Evolutionary conservation across 352 stramenopile genomes (phyloP), one percentile per base, ranked within the genome.

Genomic region (Nothophytophthora sp.): DNA sequence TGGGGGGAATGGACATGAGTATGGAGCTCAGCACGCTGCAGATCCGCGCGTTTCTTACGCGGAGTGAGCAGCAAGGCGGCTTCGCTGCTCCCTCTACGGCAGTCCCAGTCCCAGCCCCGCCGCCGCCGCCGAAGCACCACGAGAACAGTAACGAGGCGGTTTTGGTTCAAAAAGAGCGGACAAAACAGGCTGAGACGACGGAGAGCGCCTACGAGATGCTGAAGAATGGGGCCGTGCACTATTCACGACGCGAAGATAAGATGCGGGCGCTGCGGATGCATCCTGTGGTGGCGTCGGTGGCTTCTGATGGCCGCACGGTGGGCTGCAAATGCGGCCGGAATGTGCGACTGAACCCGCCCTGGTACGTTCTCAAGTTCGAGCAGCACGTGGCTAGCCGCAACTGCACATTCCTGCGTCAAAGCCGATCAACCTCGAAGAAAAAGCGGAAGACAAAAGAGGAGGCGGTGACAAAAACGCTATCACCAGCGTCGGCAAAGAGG

Each of bases 361-460:
- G 83, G 83, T 93, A 93, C 49, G 89, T 93, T 41, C 63, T 89
- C 37, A 93, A 93, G 57, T 93, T 83, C 29, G 83, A 93, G 59
- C 83, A 93, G 66, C 83, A 93, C 44, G 63, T 90, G n/a, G 77
- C 81, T 16, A 93, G 83, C 45, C 68, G 83, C 28, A 93, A 91
- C 47, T 93, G 80, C 64, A 74, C 73, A 6, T 87, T 87, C 41
- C 61, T 92, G 4, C 70, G 78, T 15, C 63, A 76, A 24, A 76
- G 57, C 19, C 34, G 33, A 25, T 16, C 49, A 1, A 53, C 35
- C 22, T 45, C 18, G 13, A 51, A 45, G 12, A 47, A 42, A 19
- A 60, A 35, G 22, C 65, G 59, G 52, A 55, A 43, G n/a, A 68
- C 63, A 34, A 32, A 39, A 9, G 34, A 15, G 15, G 51, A 55